Evolutionary conservation across 305 asterid species (phyloP).

Genomic region (Caryopteris hybrid): DNA sequence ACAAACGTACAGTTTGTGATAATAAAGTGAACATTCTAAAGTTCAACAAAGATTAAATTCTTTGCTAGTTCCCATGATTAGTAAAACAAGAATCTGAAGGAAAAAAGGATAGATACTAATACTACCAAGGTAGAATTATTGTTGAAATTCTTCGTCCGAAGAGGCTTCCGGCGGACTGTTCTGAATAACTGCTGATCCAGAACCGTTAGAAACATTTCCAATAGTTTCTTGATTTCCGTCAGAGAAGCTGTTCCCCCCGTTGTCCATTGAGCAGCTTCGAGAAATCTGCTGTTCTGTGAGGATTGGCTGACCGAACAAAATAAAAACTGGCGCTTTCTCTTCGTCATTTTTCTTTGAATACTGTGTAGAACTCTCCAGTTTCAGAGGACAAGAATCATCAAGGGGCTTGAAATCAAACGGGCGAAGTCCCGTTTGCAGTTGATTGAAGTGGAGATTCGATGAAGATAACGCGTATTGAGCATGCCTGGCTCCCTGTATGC

Average conservation of each 20-base stretch:
- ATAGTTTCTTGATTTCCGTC: constrained; percentile 30
- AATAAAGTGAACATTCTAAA: constrained; percentile 25
- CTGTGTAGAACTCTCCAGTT: constrained; percentile 23
- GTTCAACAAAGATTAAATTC: background rate
- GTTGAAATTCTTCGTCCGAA: constrained; percentile 39
- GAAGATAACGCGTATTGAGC: constrained; percentile 44
- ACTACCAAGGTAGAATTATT: background rate
- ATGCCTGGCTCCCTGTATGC: constrained; percentile 99
- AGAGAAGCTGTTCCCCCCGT: constrained; percentile 19
- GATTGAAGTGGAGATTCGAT: constrained; percentile 44
- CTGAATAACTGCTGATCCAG: constrained; percentile 56
- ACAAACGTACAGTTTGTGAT: constrained; percentile 18
- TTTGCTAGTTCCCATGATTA: constrained; percentile 11
- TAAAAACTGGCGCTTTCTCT: constrained; percentile 27
- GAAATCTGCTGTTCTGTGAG: constrained; percentile 68
- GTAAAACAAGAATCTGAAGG: constrained; percentile 42
- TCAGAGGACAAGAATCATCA: constrained; percentile 9
- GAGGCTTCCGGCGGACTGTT: constrained; percentile 35
- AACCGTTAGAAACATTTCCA: constrained; percentile 36
- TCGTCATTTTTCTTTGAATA: constrained; percentile 21
- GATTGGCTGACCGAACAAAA: constrained; percentile 72
- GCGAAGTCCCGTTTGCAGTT: constrained; percentile 38
- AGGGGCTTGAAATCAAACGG: constrained; percentile 39
- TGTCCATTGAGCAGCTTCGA: constrained; percentile 34
- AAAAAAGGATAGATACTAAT: background rate